Evolutionary conservation across 2,329 filamentous ascomycete genomes (phyloP).

Genomic region (Neonectria sp.): DNA sequence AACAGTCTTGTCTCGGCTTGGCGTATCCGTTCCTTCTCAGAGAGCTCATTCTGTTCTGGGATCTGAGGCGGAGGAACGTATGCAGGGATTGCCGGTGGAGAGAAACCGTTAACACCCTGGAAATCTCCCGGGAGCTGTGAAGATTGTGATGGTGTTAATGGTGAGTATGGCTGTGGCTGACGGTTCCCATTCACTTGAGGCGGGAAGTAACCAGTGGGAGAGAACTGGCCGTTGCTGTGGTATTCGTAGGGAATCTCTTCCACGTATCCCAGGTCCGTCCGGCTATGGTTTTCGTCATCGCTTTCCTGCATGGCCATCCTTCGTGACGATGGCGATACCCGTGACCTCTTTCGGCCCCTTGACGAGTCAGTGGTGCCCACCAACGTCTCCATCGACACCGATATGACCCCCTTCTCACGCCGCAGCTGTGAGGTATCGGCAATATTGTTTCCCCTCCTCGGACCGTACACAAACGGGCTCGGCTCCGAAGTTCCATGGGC

Average conservation of each 20-base stretch:
- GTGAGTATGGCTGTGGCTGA: slow-evolving; percentile 42
- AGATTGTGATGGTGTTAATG: slow-evolving; percentile 37
- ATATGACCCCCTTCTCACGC: slow-evolving; percentile 92
- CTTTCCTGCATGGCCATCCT: slow-evolving; percentile 49
- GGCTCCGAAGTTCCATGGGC: slow-evolving; percentile 47
- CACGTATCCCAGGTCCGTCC: slow-evolving; percentile 40
- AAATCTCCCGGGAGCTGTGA: slow-evolving; percentile 32
- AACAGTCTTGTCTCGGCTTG: slow-evolving; percentile 84
- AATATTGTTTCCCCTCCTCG: slow-evolving; percentile 71
- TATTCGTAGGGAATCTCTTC: slow-evolving; percentile 44
- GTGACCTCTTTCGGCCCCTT: slow-evolving; percentile 45
- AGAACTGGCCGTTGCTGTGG: slow-evolving; percentile 35
- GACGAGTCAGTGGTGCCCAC: slow-evolving; percentile 88
- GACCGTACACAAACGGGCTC: slow-evolving; percentile 47
- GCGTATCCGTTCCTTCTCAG: slow-evolving; percentile 86
- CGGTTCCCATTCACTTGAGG: slow-evolving; percentile 55
- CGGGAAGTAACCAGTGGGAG: slow-evolving; percentile 46
- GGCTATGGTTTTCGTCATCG: slow-evolving; percentile 51
- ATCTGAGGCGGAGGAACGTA: slow-evolving; percentile 74
- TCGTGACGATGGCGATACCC: slow-evolving; percentile 45
- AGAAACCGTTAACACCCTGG: slow-evolving; percentile 36
- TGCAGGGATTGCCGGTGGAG: slow-evolving; percentile 55
- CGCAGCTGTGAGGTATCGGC: slow-evolving; percentile 90
- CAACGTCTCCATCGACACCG: slow-evolving; percentile 87
- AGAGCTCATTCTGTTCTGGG: slow-evolving; percentile 72